Conservation (phyloP, 1,284 basidiomycete genomes). For the Leccinum subfulvum region DNA sequence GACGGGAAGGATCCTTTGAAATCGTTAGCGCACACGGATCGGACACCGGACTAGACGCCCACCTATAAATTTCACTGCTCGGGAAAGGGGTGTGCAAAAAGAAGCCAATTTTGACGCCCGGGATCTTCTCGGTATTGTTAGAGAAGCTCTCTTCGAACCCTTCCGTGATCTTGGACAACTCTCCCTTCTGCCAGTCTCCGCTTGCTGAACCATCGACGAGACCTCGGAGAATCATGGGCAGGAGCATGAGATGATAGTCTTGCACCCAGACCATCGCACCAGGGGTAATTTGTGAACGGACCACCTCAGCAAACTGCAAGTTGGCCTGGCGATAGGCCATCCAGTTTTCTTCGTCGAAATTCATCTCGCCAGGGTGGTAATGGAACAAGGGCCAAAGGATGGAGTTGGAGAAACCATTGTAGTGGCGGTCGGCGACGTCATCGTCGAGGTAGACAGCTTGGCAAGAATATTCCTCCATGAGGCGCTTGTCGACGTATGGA, state of each 20-base stretch:
- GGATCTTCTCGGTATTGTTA: constrained; percentile 40
- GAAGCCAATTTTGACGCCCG: constrained; percentile 90
- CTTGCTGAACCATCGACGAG: constrained; percentile 75
- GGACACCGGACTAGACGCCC: constrained; percentile 30
- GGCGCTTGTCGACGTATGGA: constrained; percentile 79
- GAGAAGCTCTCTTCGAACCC: constrained; percentile 64
- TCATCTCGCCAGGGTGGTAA: constrained; percentile 99
- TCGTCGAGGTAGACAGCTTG: constrained; percentile 97
- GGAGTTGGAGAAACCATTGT: constrained; percentile 99
- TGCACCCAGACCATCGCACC: constrained; percentile 99
- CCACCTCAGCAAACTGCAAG: constrained; percentile 88
- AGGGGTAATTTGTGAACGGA: constrained; percentile 73
- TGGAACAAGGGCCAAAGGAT: constrained; percentile 99
- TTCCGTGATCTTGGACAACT: constrained; percentile 75
- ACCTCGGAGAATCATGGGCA: constrained; percentile 90
- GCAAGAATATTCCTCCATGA: constrained; percentile 94
- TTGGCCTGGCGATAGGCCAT: constrained; percentile 97
- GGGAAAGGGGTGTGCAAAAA: constrained; percentile 99
- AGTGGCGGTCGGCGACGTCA: constrained; percentile 95
- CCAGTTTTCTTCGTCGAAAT: constrained; percentile 99
- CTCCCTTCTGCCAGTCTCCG: constrained; percentile 63
- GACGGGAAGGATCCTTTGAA: constrained; percentile 85
- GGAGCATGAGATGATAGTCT: constrained; percentile 96
- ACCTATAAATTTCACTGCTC: constrained; percentile 97
- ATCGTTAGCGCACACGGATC: constrained; percentile 9